Evolutionary conservation across 2,329 filamentous ascomycete genomes (phyloP).

Genomic region (Claviceps sp.): DNA sequence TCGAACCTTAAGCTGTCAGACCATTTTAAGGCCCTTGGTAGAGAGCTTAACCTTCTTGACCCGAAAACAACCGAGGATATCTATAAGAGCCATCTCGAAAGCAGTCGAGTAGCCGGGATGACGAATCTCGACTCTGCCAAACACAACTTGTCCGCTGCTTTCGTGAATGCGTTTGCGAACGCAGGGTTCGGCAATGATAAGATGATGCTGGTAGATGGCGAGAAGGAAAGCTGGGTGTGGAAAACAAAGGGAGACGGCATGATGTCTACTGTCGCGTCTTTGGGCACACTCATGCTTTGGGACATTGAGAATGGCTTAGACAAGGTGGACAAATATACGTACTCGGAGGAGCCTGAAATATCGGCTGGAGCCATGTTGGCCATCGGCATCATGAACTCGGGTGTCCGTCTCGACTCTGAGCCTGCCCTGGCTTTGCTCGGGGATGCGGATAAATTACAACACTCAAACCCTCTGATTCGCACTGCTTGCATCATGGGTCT

Average conservation of each 20-base stretch:
- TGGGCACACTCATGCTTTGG: conserved; percentile 86
- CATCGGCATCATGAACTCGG: conserved; percentile 91
- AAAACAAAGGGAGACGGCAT: conserved; percentile 98
- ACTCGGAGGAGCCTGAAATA: conserved; percentile 65
- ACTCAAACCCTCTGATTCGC: conserved; percentile 63
- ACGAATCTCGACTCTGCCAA: conserved; percentile 91
- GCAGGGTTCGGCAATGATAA: conserved; percentile 93
- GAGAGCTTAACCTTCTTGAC: conserved; percentile 92
- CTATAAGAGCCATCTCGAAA: conserved; percentile 98
- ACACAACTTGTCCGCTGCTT: conserved; percentile 89
- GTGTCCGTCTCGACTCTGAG: conserved; percentile 78
- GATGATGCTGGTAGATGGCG: conserved; percentile 86
- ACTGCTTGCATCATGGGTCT: conserved; percentile 91
- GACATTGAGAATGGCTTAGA: conserved; percentile 86
- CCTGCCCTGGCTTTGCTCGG: conserved; percentile 77
- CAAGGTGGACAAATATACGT: conserved; percentile 90
- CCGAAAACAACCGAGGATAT: conserved; percentile 97
- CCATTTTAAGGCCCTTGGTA: conserved; percentile 85
- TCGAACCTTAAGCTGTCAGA: conserved; percentile 80
- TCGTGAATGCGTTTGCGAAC: conserved; percentile 95
- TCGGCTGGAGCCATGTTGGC: conserved; percentile 85
- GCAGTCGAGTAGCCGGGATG: conserved; percentile 78
- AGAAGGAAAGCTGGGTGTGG: conserved; percentile 93
- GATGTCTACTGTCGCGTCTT: conserved; percentile 87
- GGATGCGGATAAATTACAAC: conserved; percentile 65